Conservation (phyloP, 2,329 filamentous ascomycete genomes). For the Aspergillus fijiensis region DNA sequence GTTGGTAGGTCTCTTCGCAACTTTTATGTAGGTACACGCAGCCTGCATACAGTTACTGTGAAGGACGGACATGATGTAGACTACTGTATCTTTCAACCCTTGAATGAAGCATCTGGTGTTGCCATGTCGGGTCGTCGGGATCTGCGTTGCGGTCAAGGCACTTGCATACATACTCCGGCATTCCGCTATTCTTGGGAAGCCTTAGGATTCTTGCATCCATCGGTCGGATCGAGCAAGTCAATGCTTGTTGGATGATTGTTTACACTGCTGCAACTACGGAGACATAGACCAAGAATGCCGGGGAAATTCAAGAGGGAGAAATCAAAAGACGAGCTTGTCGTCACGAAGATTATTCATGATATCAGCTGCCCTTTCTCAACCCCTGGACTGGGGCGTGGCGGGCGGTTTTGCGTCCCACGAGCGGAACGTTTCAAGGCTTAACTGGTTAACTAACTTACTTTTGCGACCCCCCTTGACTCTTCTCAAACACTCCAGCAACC, state of each 20-base stretch:
- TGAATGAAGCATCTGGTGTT: neutral
- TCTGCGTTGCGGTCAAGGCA: neutral
- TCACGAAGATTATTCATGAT: too few relatives aligned
- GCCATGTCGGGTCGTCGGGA: neutral
- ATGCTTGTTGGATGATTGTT: neutral
- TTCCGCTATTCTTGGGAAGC: neutral
- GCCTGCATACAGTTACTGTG: constrained; percentile 10
- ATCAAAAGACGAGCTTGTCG: too few relatives aligned
- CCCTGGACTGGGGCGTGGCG: neutral
- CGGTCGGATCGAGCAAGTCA: neutral
- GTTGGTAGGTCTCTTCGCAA: neutral
- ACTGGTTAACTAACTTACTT: neutral
- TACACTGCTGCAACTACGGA: neutral
- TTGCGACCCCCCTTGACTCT: neutral
- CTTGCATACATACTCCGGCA: neutral
- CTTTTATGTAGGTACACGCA: constrained; percentile 14
- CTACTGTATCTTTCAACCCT: neutral
- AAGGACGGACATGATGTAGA: neutral
- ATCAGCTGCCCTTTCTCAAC: too few relatives aligned
- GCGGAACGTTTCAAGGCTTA: neutral
- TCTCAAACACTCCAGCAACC: neutral
- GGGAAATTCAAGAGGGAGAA: too few relatives aligned
- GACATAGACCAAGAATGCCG: neutral
- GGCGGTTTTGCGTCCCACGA: neutral
- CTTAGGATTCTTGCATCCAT: neutral